Percentiles rank a stretch among this genome's conserved stretches.
These are phyloP conservation scores for Aspergillus fumigatus DNA, from an alignment of 2,329 filamentous ascomycete species.

Conservation along the genomic window DNA sequence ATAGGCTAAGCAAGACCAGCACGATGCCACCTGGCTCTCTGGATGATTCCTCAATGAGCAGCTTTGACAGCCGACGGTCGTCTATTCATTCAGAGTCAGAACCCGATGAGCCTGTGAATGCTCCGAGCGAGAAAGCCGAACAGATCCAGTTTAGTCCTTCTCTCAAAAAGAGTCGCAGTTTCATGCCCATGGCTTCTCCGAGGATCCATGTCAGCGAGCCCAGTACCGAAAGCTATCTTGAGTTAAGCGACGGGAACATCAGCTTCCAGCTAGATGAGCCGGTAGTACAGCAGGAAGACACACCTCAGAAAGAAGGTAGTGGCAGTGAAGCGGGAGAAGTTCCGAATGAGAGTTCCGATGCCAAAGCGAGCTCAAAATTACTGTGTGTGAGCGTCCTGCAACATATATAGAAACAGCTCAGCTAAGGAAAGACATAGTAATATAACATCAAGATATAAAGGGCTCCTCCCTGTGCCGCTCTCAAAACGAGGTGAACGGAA, in stretches of 20 bases:
- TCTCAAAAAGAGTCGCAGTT: conserved; percentile 23
- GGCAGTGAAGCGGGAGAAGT: background rate
- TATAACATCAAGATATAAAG: conserved; percentile 14
- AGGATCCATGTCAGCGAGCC: conserved; percentile 28
- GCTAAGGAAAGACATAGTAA: background rate
- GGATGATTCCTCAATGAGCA: conserved; percentile 29
- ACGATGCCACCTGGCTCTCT: conserved; percentile 18
- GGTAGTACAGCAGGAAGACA: background rate
- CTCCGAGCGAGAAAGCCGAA: conserved; percentile 1
- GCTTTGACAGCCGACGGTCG: conserved; percentile 25
- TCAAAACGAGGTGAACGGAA: conserved; percentile 20
- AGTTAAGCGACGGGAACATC: conserved; percentile 6
- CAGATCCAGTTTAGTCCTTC: conserved; percentile 12
- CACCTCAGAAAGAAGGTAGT: background rate
- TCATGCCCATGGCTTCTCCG: conserved; percentile 19
- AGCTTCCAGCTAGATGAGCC: conserved; percentile 1
- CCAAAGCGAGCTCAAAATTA: background rate
- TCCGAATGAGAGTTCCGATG: background rate
- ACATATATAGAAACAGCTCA: background rate
- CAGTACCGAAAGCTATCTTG: conserved; percentile 17
- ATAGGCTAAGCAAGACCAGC: conserved; percentile 41
- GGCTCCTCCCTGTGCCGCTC: conserved; percentile 21
- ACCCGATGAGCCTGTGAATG: conserved; percentile 4
- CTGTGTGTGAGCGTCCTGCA: background rate
- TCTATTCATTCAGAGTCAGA: conserved; percentile 14